Conservation (phyloP, 1,284 basidiomycete species). For the Gymnopus androsaceus region DNA sequence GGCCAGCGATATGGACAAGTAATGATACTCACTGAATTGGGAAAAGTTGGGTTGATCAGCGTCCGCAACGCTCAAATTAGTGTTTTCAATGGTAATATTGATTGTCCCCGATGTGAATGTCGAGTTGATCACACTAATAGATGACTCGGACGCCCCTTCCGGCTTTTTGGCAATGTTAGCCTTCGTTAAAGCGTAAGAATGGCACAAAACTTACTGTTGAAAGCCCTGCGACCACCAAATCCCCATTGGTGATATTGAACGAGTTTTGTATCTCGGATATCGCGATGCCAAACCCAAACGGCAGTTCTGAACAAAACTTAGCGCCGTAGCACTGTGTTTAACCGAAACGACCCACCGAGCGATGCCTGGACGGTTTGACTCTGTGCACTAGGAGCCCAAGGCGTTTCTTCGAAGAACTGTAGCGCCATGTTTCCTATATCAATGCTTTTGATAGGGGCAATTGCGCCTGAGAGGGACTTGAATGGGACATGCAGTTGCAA, state of each 20-base stretch:
- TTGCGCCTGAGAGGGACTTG: constrained; percentile 47
- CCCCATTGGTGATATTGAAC: constrained; percentile 62
- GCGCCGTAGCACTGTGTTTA: background rate
- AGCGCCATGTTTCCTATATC: constrained; percentile 65
- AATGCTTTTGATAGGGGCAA: constrained; percentile 72
- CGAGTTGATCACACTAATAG: constrained; percentile 50
- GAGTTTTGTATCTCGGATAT: constrained; percentile 69
- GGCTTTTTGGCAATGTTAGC: constrained; percentile 40
- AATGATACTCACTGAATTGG: constrained; percentile 51
- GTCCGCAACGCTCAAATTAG: constrained; percentile 53
- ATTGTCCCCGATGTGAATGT: constrained; percentile 68
- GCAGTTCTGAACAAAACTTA: constrained; percentile 48
- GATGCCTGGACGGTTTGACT: constrained; percentile 62
- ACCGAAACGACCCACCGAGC: constrained; percentile 43
- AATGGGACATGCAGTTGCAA: constrained; percentile 66
- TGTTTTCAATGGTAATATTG: constrained; percentile 63
- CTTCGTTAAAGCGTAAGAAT: constrained; percentile 7
- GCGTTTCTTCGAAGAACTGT: constrained; percentile 52
- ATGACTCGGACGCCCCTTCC: constrained; percentile 58
- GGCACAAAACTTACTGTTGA: constrained; percentile 49
- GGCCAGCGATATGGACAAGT: constrained; percentile 2
- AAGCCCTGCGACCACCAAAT: constrained; percentile 52
- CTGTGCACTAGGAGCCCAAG: constrained; percentile 62
- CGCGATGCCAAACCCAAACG: constrained; percentile 75
- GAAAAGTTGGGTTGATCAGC: constrained; percentile 54